Base-by-base conservation (phyloP, 495 filamentous ascomycete species). In the Penicillium herquei region DNA sequence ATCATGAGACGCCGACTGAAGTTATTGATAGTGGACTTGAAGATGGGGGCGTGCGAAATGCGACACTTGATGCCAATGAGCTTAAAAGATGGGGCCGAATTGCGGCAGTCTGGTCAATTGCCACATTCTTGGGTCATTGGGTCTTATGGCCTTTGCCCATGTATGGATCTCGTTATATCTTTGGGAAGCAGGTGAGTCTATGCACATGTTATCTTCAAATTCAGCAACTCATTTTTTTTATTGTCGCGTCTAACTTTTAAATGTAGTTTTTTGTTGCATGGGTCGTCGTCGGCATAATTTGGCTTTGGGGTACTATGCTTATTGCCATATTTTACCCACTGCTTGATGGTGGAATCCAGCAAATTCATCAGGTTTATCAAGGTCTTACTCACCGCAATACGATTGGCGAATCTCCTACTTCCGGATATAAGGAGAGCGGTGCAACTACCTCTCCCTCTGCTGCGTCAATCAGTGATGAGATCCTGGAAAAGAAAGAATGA, bases 251-350 rank as follows among this genome's bases (percentile, higher is more conserved):
- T 44, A 31, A 44, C 6, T 3, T n/a, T 32, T 35, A 21, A 26
- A 26, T 14, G 1, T 72, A 78, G 46, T 92, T 92, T 72, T 92
- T 89, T 67, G 84, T 85, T 11, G 89, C 88, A 31, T 92, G 89
- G 89, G 82, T 92, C 9, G 72, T 79, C 0, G 82, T 92, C 8
- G 87, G 80, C 3, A 90, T 92, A 51, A 78, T 90, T 50, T 93
- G 89, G 89, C 80, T 92, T 49, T 91, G 70, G 68, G 49, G 61
- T 1, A 73, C 64, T 1, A 66, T 70, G 67, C 58, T 76, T 1
- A 55, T 74, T 16, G 70, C 64, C 0, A 68, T 66, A 10, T 63
- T 73, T 32, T 73, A 69, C 49, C 73, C 71, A 0, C 57, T 74
- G 5, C 3, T 72, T 1, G 73, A 76, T 50, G 71, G 70, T 14